Base-by-base conservation (phyloP, 352 stramenopile genomes). In the Phytophthora idaei region DNA sequence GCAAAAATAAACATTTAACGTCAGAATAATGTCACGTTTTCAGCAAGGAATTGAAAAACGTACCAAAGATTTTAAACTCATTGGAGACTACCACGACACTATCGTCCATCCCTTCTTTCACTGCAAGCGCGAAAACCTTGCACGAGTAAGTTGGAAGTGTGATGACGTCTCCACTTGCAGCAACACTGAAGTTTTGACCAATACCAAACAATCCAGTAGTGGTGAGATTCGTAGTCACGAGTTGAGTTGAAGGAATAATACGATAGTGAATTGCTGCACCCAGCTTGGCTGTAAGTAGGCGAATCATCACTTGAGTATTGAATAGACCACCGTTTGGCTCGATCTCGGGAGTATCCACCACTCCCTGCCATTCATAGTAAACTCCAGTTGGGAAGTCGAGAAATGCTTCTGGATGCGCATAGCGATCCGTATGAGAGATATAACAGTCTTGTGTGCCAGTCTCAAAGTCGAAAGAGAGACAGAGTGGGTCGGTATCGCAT, bases 341-440 rank as follows among this genome's bases (percentile, higher is more conserved):
- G 2, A 94, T 52, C 48, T 86, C 64, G 0, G 86, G 84, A 2
- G 64, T 37, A 5, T 63, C 67, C 8, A 87, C 78, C 14, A 69
- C 48, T 6, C 81, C 83, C 58, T 92, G 79, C 86, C 86, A 93
- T 57, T 94, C 86, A 50, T 91, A 93, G 63, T 94, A 92, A 28
- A 86, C 65, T 14, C 84, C 85, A 0, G 79, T 87, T 5, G 83
- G 69, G 32, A 91, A 92, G 34, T 75, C 65, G 21, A 94, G 58
- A 57, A 91, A 93, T 32, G 83, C 81, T 21, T 87, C 73, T 1
- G 84, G 83, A 41, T 89, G 72, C 1, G 70, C 69, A 57, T 88
- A 94, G 11, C 83, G 76, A 58, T 94, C 86, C 3, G 81, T 80
- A 64, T 93, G 69, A 8, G 84, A 90, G 12, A 94, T 68, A 62